Percentiles rank a stretch among this genome's conserved stretches.
Evolutionary conservation across 495 filamentous ascomycete genomes (phyloP).

Genomic region (Penicillium crystallinum): DNA sequence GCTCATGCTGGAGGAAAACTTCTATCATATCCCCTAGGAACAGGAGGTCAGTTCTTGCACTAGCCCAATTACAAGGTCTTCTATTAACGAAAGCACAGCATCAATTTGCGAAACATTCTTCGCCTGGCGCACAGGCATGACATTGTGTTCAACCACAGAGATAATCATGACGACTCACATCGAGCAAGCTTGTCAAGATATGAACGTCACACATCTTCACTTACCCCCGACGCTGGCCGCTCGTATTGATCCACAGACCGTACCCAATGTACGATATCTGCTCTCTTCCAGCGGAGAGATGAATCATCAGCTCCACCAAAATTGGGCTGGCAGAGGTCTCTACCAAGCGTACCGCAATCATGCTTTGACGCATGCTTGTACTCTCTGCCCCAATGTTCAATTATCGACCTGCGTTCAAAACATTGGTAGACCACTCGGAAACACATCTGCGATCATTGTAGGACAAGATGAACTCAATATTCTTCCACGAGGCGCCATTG

Average conservation of each 20-base stretch:
- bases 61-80: background rate
- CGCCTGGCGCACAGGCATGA: conserved; percentile 67
- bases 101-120: conserved; percentile 82
- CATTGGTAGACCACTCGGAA: conserved; percentile 61
- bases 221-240: conserved; percentile 74
- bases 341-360: conserved; percentile 69
- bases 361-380: conserved; percentile 73
- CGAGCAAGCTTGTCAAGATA: conserved; percentile 48
- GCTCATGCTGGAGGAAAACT: conserved; percentile 42
- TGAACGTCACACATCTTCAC: conserved; percentile 67
- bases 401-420: conserved; percentile 46
- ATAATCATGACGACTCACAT: conserved; percentile 61
- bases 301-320: conserved; percentile 56
- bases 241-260: conserved; percentile 53
- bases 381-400: conserved; percentile 47
- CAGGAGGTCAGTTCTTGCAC: conserved; percentile 46
- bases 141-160: conserved; percentile 62
- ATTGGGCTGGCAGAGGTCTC: conserved; percentile 61
- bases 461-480: conserved; percentile 34
- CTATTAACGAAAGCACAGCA: conserved; percentile 28
- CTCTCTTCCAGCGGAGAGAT: conserved; percentile 68
- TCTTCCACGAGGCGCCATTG: conserved; percentile 61
- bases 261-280: conserved; percentile 61
- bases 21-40: conserved; percentile 68
- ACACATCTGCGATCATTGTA: conserved; percentile 67